These are phyloP conservation scores for Neurospora sp. DNA, from an alignment of 2,329 filamentous ascomycete species.

Conservation along the genomic window DNA sequence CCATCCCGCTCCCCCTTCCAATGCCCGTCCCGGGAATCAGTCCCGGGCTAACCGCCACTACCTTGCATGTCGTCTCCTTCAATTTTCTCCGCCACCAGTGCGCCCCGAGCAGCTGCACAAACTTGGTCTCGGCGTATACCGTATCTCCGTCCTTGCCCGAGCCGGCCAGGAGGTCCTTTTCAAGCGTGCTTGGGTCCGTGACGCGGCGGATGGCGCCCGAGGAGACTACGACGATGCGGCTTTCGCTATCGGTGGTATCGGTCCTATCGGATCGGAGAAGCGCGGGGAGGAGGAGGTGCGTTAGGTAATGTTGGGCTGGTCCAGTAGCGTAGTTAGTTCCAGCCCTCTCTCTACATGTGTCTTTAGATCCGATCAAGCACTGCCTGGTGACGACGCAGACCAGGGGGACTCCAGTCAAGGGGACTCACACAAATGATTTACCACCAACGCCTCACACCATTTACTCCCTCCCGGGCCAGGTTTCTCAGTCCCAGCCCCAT, in stretches of 20 bases:
- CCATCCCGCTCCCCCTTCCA: conserved; percentile 21
- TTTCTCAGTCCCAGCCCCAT: conserved; percentile 20
- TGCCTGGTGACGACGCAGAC: too few species aligned
- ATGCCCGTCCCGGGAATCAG: conserved; percentile 39
- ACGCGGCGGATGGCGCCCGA: conserved; percentile 36
- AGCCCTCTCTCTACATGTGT: too few species aligned
- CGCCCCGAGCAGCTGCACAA: conserved; percentile 38
- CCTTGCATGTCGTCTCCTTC: conserved; percentile 25
- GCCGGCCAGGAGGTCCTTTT: conserved; percentile 28
- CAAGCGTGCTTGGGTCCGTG: conserved; percentile 28
- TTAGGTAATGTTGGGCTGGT: conserved; percentile 43
- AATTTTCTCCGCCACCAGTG: conserved; percentile 48
- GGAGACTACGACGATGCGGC: conserved; percentile 39
- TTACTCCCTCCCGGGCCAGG: conserved; percentile 30
- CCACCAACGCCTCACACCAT: conserved; percentile 40
- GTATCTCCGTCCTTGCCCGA: conserved; percentile 22
- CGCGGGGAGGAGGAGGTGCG: conserved; percentile 29
- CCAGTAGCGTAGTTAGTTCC: background rate
- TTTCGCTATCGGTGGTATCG: background rate
- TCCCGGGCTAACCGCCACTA: conserved; percentile 44
- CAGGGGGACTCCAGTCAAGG: too few species aligned
- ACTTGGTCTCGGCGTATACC: conserved; percentile 37
- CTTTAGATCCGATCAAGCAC: too few species aligned
- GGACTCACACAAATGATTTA: conserved; percentile 41
- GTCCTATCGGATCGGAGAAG: background rate